These are phyloP conservation scores for Blastobotrys terrestris DNA, from an alignment of 805 yeast genomes.

Conservation along the genomic window DNA sequence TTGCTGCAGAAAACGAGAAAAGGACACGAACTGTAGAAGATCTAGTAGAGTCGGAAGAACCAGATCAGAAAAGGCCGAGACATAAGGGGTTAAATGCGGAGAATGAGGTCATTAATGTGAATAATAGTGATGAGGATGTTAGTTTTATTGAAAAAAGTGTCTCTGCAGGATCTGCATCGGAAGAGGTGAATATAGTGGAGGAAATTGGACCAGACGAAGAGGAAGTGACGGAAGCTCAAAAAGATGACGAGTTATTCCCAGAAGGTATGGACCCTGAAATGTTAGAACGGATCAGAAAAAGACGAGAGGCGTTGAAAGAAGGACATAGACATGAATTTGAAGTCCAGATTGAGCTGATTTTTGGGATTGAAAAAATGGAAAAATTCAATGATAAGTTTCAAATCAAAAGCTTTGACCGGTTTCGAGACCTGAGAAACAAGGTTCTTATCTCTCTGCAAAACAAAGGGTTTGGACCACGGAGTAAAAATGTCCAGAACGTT, in stretches of 20 bases:
- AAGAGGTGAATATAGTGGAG: not conserved
- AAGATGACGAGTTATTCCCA: not conserved
- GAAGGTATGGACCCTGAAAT: not conserved
- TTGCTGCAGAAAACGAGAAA: not conserved
- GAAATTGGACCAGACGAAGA: not conserved
- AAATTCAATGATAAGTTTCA: not conserved
- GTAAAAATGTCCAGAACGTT: not conserved
- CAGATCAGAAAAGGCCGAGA: not conserved
- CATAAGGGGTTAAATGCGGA: not conserved
- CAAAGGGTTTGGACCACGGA: not conserved
- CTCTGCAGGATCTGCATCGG: not conserved
- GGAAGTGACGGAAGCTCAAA: not conserved
- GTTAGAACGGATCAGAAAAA: not conserved
- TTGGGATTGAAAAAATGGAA: not conserved
- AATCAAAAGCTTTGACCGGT: not conserved
- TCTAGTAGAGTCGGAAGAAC: not conserved
- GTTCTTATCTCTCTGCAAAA: not conserved
- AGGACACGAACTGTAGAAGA: not conserved
- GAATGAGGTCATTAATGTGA: not conserved
- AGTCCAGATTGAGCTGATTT: not conserved
- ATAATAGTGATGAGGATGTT: not conserved
- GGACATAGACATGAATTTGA: not conserved
- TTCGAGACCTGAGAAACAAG: not conserved
- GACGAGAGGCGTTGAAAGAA: not conserved
- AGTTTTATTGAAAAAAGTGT: not conserved